Evolutionary conservation across 192 early-diverging fungal species (phyloP).

Genomic region (Entomortierella parvispora): DNA sequence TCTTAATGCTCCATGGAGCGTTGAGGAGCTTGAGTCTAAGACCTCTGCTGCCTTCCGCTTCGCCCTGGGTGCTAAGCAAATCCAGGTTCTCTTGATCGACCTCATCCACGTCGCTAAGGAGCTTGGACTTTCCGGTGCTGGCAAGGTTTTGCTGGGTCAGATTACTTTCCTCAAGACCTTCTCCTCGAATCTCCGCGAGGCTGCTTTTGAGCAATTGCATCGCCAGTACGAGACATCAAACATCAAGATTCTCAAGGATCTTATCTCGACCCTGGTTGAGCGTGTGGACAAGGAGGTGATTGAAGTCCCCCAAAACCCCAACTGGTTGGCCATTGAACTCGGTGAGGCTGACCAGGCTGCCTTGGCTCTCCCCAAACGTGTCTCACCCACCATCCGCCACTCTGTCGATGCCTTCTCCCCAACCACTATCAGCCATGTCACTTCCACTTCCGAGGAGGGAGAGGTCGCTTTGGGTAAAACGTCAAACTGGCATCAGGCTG

Average conservation of each 20-base stretch:
- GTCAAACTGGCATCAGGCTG: slow-evolving; percentile 65
- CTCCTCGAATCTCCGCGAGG: slow-evolving; percentile 32
- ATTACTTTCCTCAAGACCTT: slow-evolving; percentile 37
- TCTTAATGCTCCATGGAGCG: slow-evolving; percentile 73
- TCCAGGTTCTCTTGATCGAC: slow-evolving; percentile 73
- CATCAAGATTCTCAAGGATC: slow-evolving; percentile 27
- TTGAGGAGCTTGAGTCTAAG: slow-evolving; percentile 74
- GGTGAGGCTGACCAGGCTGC: slow-evolving; percentile 44
- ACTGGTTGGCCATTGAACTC: slow-evolving; percentile 50
- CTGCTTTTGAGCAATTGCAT: slow-evolving; percentile 32
- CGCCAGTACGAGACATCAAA: slow-evolving; percentile 48
- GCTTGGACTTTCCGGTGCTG: slow-evolving; percentile 59
- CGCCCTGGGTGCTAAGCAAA: slow-evolving; percentile 58
- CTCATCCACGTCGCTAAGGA: slow-evolving; percentile 69
- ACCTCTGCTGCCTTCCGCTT: slow-evolving; percentile 72
- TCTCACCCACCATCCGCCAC: slow-evolving; percentile 48
- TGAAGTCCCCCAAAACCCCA: slow-evolving; percentile 48
- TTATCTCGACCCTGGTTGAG: slow-evolving; percentile 38
- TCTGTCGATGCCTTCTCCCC: slow-evolving; percentile 43
- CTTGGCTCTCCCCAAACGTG: slow-evolving; percentile 37
- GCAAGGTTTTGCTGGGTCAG: slow-evolving; percentile 67
- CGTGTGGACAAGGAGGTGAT: slow-evolving; percentile 52
- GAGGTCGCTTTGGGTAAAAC: slow-evolving; percentile 51
- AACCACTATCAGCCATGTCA: slow-evolving; percentile 10
- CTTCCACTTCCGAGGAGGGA: slow-evolving; percentile 45